These are phyloP conservation scores for Claviceps monticola DNA, from an alignment of 2,329 filamentous ascomycete species.

Conservation along the genomic window DNA sequence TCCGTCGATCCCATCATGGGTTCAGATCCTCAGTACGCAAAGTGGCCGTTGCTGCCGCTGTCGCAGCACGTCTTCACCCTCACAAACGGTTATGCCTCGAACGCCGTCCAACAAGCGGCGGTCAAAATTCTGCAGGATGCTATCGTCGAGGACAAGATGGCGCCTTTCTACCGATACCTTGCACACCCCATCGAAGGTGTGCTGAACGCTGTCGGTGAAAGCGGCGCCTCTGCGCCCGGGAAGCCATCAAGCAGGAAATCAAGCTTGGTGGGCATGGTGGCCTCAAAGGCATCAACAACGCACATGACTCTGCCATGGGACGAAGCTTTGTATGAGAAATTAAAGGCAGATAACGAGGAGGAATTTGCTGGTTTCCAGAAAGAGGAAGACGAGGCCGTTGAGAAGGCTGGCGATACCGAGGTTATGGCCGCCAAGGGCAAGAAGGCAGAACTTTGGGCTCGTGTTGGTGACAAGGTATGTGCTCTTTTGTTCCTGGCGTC, in stretches of 20 bases:
- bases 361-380: conserved; percentile 67
- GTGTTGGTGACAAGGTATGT: conserved; percentile 84
- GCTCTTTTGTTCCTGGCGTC: background rate
- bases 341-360: conserved; percentile 64
- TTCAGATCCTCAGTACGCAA: conserved; percentile 73
- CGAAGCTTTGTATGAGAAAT: conserved; percentile 66
- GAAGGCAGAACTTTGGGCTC: conserved; percentile 89
- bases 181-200: conserved; percentile 72
- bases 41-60: conserved; percentile 69
- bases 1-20: conserved; percentile 37
- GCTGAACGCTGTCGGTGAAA: conserved; percentile 63
- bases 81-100: conserved; percentile 62
- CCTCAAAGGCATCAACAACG: conserved; percentile 50
- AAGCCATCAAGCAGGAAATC: conserved; percentile 54
- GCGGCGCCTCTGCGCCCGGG: conserved; percentile 31
- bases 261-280: conserved; percentile 61
- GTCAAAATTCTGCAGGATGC: conserved; percentile 67
- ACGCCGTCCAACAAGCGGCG: conserved; percentile 52
- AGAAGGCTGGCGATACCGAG: conserved; percentile 94
- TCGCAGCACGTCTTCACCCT: conserved; percentile 78
- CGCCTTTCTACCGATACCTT: conserved; percentile 72
- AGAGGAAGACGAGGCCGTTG: conserved; percentile 84
- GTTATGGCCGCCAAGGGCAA: conserved; percentile 86
- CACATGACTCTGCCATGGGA: conserved; percentile 75
- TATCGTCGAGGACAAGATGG: conserved; percentile 75